A percentile compares a stretch with the other conserved stretches of the same genome.
phyloP scores from a whole-genome alignment of 139 green algal genomes.

The Mychonastes homosphaera region DNA sequence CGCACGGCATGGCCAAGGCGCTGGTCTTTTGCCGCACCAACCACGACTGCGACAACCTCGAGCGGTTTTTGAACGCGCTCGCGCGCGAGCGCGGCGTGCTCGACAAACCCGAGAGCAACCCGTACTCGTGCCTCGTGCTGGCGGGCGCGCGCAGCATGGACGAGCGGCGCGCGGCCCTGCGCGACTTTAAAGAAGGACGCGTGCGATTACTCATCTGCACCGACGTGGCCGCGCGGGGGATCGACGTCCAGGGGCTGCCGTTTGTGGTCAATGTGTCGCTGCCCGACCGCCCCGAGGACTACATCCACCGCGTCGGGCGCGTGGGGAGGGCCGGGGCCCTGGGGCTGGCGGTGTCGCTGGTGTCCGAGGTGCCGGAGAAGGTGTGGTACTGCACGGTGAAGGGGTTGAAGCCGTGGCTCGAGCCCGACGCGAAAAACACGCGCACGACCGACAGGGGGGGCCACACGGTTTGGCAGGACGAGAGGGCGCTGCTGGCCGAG shows the following conservation, averaged over 20 bases:
- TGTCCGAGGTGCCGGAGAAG: constrained; percentile 58
- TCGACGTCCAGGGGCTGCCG: constrained; percentile 75
- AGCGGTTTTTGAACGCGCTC: constrained; percentile 53
- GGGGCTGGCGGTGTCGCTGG: constrained; percentile 66
- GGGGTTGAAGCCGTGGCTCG: constrained; percentile 69
- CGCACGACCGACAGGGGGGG: constrained; percentile 44
- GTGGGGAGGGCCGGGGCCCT: constrained; percentile 60
- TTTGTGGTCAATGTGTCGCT: constrained; percentile 87
- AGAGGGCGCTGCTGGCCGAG: constrained; percentile 43
- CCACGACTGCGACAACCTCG: constrained; percentile 69
- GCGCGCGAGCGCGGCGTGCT: constrained; percentile 24
- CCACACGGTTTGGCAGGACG: constrained; percentile 62
- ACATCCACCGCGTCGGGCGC: constrained; percentile 68
- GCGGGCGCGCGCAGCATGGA: constrained; percentile 54
- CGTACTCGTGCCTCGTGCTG: constrained; percentile 68
- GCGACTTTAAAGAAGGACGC: constrained; percentile 67
- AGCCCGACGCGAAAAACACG: constrained; percentile 46
- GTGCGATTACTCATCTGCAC: constrained; percentile 78
- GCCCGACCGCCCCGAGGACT: constrained; percentile 68
- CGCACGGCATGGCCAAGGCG: constrained; percentile 39
- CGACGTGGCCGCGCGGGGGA: constrained; percentile 74
- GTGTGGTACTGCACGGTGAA: constrained; percentile 68
- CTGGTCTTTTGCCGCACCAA: constrained; percentile 48
- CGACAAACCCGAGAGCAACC: constrained; percentile 48
- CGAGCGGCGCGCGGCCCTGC: constrained; percentile 50